Percentiles rank a stretch among this genome's conserved stretches.
These are phyloP conservation scores for Lathyrus tuberosus DNA, from an alignment of 306 rosid genomes.

Conservation along the genomic window DNA sequence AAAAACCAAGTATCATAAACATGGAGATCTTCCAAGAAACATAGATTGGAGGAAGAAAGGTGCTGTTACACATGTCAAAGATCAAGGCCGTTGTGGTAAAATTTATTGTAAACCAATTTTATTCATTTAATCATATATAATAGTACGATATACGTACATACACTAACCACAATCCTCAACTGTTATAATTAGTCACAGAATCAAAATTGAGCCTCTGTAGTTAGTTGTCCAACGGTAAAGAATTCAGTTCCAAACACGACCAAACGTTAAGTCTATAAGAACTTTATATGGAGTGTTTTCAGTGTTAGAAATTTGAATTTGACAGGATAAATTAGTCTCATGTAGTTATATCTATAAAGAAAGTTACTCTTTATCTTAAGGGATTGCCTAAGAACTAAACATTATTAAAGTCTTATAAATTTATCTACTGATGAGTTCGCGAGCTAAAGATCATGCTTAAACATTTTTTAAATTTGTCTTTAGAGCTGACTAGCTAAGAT, in stretches of 20 bases:
- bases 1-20: conserved; percentile 40
- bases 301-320: not conserved
- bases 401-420: conserved; percentile 5
- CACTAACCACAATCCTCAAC: not conserved
- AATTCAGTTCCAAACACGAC: not conserved
- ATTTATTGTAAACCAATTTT: conserved; percentile 25
- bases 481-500: conserved; percentile 8
- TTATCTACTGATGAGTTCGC: conserved; percentile 3
- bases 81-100: conserved; percentile 82
- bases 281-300: not conserved
- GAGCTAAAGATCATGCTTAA: conserved; percentile 7
- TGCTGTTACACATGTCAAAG: conserved; percentile 61
- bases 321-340: not conserved
- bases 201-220: too few relatives aligned
- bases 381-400: not conserved
- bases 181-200: too few relatives aligned
- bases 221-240: not conserved
- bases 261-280: not conserved
- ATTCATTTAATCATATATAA: conserved; percentile 8
- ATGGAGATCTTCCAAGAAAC: conserved; percentile 38
- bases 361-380: not conserved
- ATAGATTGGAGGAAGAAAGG: conserved; percentile 78
- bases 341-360: not conserved
- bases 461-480: not conserved
- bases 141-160: not conserved